A percentile compares a stretch with the other conserved stretches of the same genome.
Conservation (phyloP, 768 basidiomycete genomes). For the Tylopilus sp. region DNA sequence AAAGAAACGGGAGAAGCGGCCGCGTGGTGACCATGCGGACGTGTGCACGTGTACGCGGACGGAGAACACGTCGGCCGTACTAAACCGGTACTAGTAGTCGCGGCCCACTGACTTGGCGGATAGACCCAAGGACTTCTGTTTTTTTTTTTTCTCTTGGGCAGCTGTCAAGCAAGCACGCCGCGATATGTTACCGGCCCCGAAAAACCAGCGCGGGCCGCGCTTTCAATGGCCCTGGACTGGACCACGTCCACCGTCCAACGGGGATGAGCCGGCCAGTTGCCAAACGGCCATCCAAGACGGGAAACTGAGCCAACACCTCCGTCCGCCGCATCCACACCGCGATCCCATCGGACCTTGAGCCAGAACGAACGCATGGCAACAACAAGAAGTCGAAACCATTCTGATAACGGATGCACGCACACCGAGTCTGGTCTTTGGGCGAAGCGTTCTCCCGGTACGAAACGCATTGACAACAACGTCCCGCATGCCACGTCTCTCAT, state of each 20-base stretch:
- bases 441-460: neutral
- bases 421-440: neutral
- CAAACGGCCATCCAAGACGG: neutral
- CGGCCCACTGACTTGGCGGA: neutral
- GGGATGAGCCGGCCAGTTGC: neutral
- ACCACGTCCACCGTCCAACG: neutral
- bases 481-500: neutral
- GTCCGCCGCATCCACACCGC: neutral
- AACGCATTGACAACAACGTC: neutral
- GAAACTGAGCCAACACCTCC: neutral
- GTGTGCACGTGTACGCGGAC: neutral
- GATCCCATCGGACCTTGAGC: constrained; percentile 7
- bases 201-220: neutral
- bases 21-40: constrained; percentile 13
- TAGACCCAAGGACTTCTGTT: too few relatives aligned
- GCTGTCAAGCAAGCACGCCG: too few relatives aligned
- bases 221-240: too few relatives aligned
- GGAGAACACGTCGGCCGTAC: neutral
- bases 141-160: neutral
- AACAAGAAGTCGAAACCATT: neutral
- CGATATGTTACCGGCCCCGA: neutral
- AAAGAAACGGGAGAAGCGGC: neutral
- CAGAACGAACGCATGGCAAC: neutral
- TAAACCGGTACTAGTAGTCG: neutral
- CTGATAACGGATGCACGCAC: neutral